These are phyloP conservation scores for Fusarium sororula DNA, from an alignment of 2,329 filamentous ascomycete species.

Conservation along the genomic window DNA sequence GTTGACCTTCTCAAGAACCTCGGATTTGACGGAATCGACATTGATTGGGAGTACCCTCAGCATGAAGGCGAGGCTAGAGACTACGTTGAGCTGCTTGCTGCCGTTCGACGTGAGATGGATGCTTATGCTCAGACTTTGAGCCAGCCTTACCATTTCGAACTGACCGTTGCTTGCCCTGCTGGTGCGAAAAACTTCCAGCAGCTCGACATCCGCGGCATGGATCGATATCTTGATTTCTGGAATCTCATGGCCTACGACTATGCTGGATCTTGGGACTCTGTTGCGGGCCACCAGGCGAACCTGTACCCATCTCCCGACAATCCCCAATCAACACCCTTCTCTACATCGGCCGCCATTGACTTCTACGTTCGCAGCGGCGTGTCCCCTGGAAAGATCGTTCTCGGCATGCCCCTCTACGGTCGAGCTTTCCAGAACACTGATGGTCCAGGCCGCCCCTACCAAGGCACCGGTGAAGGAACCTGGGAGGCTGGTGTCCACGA, in stretches of 20 bases:
- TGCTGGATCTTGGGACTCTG: slow-evolving; percentile 80
- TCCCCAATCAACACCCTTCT: slow-evolving; percentile 79
- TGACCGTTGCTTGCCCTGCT: slow-evolving; percentile 72
- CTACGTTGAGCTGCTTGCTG: slow-evolving; percentile 67
- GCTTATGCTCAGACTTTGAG: slow-evolving; percentile 59
- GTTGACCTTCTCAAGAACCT: slow-evolving; percentile 81
- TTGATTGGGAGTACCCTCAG: slow-evolving; percentile 76
- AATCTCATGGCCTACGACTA: slow-evolving; percentile 91
- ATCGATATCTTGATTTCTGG: slow-evolving; percentile 75
- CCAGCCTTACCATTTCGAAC: slow-evolving; percentile 64
- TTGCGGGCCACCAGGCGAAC: slow-evolving; percentile 83
- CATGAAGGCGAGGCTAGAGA: slow-evolving; percentile 62
- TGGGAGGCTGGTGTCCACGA: slow-evolving; percentile 91
- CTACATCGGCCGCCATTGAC: slow-evolving; percentile 73
- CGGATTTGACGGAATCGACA: slow-evolving; percentile 78
- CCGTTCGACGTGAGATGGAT: slow-evolving; percentile 67
- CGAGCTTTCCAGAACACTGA: slow-evolving; percentile 83
- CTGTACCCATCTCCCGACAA: slow-evolving; percentile 68
- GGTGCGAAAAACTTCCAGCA: slow-evolving; percentile 70
- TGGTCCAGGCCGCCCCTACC: slow-evolving; percentile 75
- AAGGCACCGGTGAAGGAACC: slow-evolving; percentile 78
- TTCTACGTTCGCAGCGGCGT: slow-evolving; percentile 76
- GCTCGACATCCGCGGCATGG: slow-evolving; percentile 71
- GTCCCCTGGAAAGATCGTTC: slow-evolving; percentile 75
- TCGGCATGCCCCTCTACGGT: slow-evolving; percentile 94